phyloP scores from a whole-genome alignment of 2,329 filamentous ascomycete species.

The Sphaceloma murrayae region DNA sequence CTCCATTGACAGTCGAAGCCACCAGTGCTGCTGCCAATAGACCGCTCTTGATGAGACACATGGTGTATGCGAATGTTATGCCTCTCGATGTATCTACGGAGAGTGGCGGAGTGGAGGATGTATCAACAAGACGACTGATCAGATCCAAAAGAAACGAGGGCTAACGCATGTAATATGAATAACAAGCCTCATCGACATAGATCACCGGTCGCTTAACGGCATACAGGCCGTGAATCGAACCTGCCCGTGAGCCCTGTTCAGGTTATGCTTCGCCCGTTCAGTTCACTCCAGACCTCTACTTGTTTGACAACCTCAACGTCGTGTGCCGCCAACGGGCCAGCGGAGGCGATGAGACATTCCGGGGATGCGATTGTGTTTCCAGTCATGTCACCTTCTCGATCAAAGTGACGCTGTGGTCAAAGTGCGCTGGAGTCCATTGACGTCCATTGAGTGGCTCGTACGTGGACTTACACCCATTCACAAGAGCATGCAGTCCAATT shows the following conservation, averaged over 20 bases:
- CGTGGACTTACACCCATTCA: too few relatives aligned
- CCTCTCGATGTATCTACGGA: neutral
- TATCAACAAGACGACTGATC: neutral
- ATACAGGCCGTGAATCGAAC: neutral
- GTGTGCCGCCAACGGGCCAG: neutral
- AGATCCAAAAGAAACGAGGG: conserved; percentile 5
- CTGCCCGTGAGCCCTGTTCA: conserved; percentile 1
- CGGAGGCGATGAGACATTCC: neutral
- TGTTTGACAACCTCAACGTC: neutral
- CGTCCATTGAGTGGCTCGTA: too few relatives aligned
- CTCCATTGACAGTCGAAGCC: neutral
- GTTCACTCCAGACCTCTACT: conserved; percentile 13
- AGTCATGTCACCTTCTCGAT: too few relatives aligned
- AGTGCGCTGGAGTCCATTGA: too few relatives aligned
- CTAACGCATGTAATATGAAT: conserved; percentile 14
- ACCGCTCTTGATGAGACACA: conserved; percentile 15
- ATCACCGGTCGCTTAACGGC: conserved; percentile 4
- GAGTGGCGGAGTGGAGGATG: neutral
- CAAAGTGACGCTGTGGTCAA: too few relatives aligned
- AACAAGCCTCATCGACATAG: conserved; percentile 6
- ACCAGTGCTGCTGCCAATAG: conserved; percentile 8
- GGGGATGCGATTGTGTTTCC: neutral
- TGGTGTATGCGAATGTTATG: neutral
- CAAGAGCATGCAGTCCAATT: too few relatives aligned
- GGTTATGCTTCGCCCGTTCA: conserved; percentile 1